phyloP scores from a whole-genome alignment of 331 rosid species.

The Malus hybrid region DNA sequence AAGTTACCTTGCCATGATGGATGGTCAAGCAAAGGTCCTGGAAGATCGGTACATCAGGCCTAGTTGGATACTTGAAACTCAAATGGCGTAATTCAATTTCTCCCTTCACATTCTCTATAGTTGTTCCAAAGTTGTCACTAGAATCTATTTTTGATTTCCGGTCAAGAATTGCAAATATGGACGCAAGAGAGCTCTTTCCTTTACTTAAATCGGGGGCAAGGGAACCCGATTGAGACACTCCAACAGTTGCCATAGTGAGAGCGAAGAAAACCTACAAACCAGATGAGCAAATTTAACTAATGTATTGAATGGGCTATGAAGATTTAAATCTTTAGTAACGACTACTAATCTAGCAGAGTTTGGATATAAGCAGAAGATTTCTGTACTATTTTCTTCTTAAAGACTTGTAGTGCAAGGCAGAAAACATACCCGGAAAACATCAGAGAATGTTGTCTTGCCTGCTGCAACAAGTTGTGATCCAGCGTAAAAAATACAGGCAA shows the following conservation, averaged over 20 bases:
- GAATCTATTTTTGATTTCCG: slow-evolving; percentile 60
- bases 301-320: background rate
- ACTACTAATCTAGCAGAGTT: background rate
- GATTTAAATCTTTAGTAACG: background rate
- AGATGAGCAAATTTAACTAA: background rate
- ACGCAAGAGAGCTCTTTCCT: slow-evolving; percentile 60
- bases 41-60: slow-evolving; percentile 75
- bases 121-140: slow-evolving; percentile 60
- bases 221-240: slow-evolving; percentile 68
- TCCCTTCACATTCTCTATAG: slow-evolving; percentile 51
- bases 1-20: slow-evolving; percentile 70
- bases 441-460: slow-evolving; percentile 31
- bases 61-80: slow-evolving; percentile 71
- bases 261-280: slow-evolving; percentile 49
- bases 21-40: slow-evolving; percentile 64
- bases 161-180: slow-evolving; percentile 73
- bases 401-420: background rate
- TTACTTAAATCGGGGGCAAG: slow-evolving; percentile 61
- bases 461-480: slow-evolving; percentile 36
- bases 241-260: slow-evolving; percentile 61
- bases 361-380: background rate
- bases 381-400: slow-evolving; percentile 23
- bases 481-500: slow-evolving; percentile 41
- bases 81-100: slow-evolving; percentile 69
- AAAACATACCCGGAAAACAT: slow-evolving; percentile 34